Percentiles rank a stretch among this genome's conserved stretches.
These are phyloP conservation scores for Nannochloropsis granulata DNA, from an alignment of 108 stramenopile species.

Conservation along the genomic window DNA sequence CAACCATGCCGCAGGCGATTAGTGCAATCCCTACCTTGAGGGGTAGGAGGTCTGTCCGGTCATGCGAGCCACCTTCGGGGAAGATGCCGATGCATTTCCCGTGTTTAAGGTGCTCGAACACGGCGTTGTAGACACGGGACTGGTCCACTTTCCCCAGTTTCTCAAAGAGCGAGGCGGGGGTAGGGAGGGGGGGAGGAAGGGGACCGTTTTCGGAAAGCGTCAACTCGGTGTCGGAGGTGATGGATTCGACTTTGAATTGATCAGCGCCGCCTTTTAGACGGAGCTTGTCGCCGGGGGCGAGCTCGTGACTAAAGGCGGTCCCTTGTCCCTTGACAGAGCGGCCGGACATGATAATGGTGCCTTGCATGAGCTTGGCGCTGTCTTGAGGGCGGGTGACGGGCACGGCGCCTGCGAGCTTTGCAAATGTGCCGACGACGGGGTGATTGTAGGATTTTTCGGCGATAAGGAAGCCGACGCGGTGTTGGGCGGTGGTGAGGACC, in stretches of 20 bases:
- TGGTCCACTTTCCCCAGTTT: slow-evolving; percentile 66
- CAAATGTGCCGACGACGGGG: slow-evolving; percentile 75
- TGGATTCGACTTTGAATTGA: slow-evolving; percentile 22
- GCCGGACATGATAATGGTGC: not conserved
- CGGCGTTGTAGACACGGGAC: slow-evolving; percentile 48
- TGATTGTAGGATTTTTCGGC: slow-evolving; percentile 77
- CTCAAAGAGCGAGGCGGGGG: slow-evolving; percentile 45
- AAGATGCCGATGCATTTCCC: slow-evolving; percentile 66
- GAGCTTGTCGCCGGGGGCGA: slow-evolving; percentile 58
- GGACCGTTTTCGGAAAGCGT: slow-evolving; percentile 8
- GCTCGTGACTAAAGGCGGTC: slow-evolving; percentile 44
- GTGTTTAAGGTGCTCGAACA: slow-evolving; percentile 23
- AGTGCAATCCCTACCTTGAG: slow-evolving; percentile 93
- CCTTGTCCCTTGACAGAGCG: slow-evolving; percentile 26
- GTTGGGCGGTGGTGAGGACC: slow-evolving; percentile 67
- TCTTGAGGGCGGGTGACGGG: slow-evolving; percentile 88
- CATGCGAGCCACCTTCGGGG: slow-evolving; percentile 96
- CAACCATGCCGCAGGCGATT: slow-evolving; percentile 80
- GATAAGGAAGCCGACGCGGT: slow-evolving; percentile 74
- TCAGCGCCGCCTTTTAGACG: slow-evolving; percentile 19
- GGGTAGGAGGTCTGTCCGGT: slow-evolving; percentile 86
- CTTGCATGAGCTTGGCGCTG: slow-evolving; percentile 1
- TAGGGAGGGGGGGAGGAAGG: not conserved
- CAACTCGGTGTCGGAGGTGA: slow-evolving; percentile 18
- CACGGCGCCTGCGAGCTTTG: slow-evolving; percentile 73